These are phyloP conservation scores for Ustilago lituana DNA, from an alignment of 1,284 basidiomycete species.

Conservation along the genomic window DNA sequence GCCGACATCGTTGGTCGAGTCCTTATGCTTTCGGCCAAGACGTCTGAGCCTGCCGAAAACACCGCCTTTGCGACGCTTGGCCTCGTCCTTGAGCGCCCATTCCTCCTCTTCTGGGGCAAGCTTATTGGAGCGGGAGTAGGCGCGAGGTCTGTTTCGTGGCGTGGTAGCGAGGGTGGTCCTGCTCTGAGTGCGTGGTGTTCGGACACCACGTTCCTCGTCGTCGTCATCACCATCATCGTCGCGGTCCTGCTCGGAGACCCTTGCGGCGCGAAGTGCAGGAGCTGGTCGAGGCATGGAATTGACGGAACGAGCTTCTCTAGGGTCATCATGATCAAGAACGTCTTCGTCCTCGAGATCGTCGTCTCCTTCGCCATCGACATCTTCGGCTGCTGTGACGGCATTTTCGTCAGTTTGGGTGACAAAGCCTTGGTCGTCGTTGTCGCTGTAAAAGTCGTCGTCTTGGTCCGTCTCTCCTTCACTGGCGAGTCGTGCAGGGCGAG, in stretches of 20 bases:
- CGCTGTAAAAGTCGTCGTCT: constrained; percentile 41
- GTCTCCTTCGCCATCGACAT: constrained; percentile 31
- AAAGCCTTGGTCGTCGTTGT: constrained; percentile 43
- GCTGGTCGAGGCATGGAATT: constrained; percentile 18
- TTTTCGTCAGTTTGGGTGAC: constrained; percentile 43
- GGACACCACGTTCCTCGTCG: constrained; percentile 13
- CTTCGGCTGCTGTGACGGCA: constrained; percentile 39
- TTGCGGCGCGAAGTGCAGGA: constrained; percentile 19
- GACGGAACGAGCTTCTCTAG: constrained; percentile 16
- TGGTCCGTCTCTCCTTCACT: constrained; percentile 45
- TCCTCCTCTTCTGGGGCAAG: constrained; percentile 48
- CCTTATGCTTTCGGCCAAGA: constrained; percentile 33
- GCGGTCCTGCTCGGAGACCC: constrained; percentile 21
- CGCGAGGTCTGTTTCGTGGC: constrained; percentile 20
- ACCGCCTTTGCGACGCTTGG: constrained; percentile 44
- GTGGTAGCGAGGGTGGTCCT: constrained; percentile 35
- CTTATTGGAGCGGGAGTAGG: constrained; percentile 43
- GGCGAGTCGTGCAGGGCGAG: constrained; percentile 25
- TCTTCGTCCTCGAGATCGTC: constrained; percentile 25
- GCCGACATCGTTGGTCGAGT: neutral
- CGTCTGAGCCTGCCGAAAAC: constrained; percentile 42
- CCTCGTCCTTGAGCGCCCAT: constrained; percentile 34
- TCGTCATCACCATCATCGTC: constrained; percentile 37
- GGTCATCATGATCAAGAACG: constrained; percentile 9
- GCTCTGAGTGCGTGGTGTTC: constrained; percentile 37